These are phyloP conservation scores for Trifolium fragiferum DNA, from an alignment of 306 rosid genomes.

Conservation along the genomic window DNA sequence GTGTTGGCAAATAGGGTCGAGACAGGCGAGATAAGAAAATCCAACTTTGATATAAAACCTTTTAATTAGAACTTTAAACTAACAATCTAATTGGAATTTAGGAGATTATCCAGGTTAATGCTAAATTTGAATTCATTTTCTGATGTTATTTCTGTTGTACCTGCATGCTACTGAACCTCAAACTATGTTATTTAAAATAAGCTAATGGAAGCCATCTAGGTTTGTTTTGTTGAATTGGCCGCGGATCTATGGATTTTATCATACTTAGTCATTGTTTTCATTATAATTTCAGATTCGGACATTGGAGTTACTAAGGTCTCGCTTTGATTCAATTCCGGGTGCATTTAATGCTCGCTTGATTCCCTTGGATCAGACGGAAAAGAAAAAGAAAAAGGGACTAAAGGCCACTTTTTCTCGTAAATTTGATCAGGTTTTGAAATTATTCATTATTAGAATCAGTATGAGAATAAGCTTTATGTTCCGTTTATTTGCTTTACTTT, in stretches of 20 bases:
- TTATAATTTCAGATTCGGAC: slow-evolving; percentile 79
- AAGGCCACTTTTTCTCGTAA: slow-evolving; percentile 68
- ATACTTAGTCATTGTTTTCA: slow-evolving; percentile 32
- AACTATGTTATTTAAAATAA: slow-evolving; percentile 12
- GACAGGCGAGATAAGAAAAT: slow-evolving; percentile 10
- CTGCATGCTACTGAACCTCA: slow-evolving; percentile 8
- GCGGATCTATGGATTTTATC: slow-evolving; percentile 37
- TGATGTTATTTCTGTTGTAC: slow-evolving; percentile 22
- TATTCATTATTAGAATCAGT: slow-evolving; percentile 26
- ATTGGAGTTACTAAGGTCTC: slow-evolving; percentile 79
- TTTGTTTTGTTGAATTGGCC: slow-evolving; percentile 36
- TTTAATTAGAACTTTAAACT: slow-evolving; percentile 18
- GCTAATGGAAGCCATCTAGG: slow-evolving; percentile 20
- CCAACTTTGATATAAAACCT: slow-evolving; percentile 29
- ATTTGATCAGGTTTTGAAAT: slow-evolving; percentile 73
- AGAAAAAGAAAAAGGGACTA: slow-evolving; percentile 61
- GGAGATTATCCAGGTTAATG: slow-evolving; percentile 12
- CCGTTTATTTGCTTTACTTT: neutral
- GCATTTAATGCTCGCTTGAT: slow-evolving; percentile 85
- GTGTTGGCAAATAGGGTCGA: neutral
- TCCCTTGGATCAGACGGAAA: slow-evolving; percentile 62
- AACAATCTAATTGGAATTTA: slow-evolving; percentile 2
- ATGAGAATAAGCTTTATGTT: neutral
- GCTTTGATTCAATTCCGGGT: slow-evolving; percentile 84
- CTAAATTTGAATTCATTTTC: slow-evolving; percentile 24